Conservation (phyloP, 1,284 basidiomycete species). For the Butyriboletus appendiculatus region DNA sequence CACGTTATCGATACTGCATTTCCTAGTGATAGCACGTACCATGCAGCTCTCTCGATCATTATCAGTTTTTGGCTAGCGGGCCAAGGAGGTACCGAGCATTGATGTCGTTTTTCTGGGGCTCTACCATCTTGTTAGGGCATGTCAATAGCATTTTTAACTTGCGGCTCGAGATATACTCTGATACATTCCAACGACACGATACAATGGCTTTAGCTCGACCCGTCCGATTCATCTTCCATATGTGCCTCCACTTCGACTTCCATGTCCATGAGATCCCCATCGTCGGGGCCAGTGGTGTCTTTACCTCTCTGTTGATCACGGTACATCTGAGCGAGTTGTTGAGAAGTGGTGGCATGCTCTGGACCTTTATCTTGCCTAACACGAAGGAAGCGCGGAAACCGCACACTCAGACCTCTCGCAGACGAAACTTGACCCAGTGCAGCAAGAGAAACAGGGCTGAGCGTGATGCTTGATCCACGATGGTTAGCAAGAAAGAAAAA, state of each 20-base stretch:
- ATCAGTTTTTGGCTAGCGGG: constrained; percentile 16
- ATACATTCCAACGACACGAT: not conserved
- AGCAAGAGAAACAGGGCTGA: constrained; percentile 88
- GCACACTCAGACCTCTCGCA: constrained; percentile 74
- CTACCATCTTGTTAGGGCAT: not conserved
- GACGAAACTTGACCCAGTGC: constrained; percentile 69
- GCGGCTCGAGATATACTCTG: not conserved
- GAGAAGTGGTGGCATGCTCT: constrained; percentile 77
- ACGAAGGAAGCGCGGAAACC: constrained; percentile 89
- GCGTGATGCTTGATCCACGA: constrained; percentile 62
- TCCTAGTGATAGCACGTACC: constrained; percentile 23
- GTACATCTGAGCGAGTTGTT: constrained; percentile 72
- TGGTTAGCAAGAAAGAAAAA: constrained; percentile 4
- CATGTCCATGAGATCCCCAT: constrained; percentile 59
- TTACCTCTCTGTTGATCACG: constrained; percentile 55
- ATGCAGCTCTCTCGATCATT: constrained; percentile 22
- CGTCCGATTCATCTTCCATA: constrained; percentile 35
- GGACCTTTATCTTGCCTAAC: constrained; percentile 80
- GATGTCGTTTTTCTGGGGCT: too few species aligned
- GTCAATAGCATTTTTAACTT: not conserved
- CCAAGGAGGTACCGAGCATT: not conserved
- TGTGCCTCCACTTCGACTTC: constrained; percentile 38
- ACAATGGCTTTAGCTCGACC: constrained; percentile 5
- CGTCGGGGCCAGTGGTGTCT: constrained; percentile 40
- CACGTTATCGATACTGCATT: constrained; percentile 20